phyloP scores from a whole-genome alignment of 1,284 basidiomycete genomes.

The Lentinus polychrous region DNA sequence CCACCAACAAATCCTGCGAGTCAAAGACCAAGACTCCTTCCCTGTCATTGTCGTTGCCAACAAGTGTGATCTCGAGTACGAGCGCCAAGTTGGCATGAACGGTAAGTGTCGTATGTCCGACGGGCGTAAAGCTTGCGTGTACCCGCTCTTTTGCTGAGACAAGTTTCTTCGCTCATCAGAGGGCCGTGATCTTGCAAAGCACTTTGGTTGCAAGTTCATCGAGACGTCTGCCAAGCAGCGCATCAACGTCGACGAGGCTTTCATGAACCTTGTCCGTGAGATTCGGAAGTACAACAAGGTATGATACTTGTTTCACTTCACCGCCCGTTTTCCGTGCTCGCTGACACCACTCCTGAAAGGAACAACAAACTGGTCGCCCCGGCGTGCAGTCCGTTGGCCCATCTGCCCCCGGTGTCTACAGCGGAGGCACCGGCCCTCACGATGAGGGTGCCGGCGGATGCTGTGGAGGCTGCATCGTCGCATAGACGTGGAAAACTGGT shows the following conservation, averaged over 20 bases:
- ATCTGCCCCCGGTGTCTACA: background rate
- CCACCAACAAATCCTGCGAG: slow-evolving; percentile 94
- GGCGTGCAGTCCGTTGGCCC: slow-evolving; percentile 1
- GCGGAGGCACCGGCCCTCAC: background rate
- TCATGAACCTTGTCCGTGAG: slow-evolving; percentile 92
- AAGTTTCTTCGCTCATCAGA: slow-evolving; percentile 42
- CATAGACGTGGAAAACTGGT: background rate
- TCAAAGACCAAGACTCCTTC: slow-evolving; percentile 98
- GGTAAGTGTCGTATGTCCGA: slow-evolving; percentile 44
- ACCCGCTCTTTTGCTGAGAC: background rate
- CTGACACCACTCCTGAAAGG: background rate
- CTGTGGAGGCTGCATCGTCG: slow-evolving; percentile 4
- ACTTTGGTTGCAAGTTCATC: slow-evolving; percentile 95
- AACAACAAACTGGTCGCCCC: slow-evolving; percentile 6
- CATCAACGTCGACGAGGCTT: slow-evolving; percentile 99
- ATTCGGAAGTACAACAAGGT: slow-evolving; percentile 97
- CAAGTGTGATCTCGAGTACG: slow-evolving; percentile 98
- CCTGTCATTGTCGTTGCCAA: slow-evolving; percentile 98
- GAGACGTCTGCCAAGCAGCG: slow-evolving; percentile 99
- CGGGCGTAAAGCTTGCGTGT: background rate
- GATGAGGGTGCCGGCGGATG: slow-evolving; percentile 2
- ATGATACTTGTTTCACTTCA: slow-evolving; percentile 8
- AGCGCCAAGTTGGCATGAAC: slow-evolving; percentile 95
- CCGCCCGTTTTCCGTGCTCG: background rate
- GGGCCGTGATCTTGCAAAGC: slow-evolving; percentile 95